Evolutionary conservation across 805 yeast genomes (phyloP).

Genomic region (Kodamaea laetipori): DNA sequence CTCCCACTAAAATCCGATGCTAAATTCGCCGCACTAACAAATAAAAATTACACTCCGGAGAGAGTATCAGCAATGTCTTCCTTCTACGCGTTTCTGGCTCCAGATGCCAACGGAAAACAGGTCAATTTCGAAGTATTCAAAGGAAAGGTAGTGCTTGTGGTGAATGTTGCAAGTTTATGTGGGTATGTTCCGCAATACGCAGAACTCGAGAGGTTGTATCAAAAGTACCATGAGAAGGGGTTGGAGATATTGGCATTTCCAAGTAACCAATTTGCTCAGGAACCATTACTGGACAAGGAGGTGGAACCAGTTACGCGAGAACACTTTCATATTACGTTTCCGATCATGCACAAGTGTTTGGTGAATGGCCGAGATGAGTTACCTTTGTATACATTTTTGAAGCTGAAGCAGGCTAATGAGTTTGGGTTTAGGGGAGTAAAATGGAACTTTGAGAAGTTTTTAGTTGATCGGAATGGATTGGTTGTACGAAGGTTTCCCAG

Average conservation of each 20-base stretch:
- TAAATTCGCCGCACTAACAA: too few relatives aligned
- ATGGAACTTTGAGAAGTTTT: constrained; percentile 82
- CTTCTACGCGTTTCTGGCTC: constrained; percentile 13
- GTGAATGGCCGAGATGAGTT: constrained; percentile 40
- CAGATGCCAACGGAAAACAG: constrained; percentile 11
- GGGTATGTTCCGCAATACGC: constrained; percentile 54
- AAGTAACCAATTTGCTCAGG: constrained; percentile 88
- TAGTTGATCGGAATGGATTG: constrained; percentile 57
- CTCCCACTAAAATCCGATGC: too few relatives aligned
- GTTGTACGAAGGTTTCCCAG: constrained; percentile 67
- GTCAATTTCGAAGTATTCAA: constrained; percentile 17
- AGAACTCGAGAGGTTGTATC: constrained; percentile 68
- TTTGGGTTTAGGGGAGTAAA: constrained; percentile 51
- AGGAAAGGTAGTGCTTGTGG: constrained; percentile 27
- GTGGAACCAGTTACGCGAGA: constrained; percentile 24
- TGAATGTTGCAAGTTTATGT: constrained; percentile 38
- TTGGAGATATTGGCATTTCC: constrained; percentile 82
- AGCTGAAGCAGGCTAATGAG: constrained; percentile 26
- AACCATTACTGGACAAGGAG: constrained; percentile 59
- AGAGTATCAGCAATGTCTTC: background rate
- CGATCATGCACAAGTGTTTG: constrained; percentile 36
- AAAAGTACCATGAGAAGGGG: constrained; percentile 63
- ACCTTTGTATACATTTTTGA: constrained; percentile 34
- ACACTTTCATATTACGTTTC: constrained; percentile 37
- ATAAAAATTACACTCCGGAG: background rate